These are phyloP conservation scores for Annona cherimola DNA, from an alignment of 164 flowering plant species.

Conservation along the genomic window DNA sequence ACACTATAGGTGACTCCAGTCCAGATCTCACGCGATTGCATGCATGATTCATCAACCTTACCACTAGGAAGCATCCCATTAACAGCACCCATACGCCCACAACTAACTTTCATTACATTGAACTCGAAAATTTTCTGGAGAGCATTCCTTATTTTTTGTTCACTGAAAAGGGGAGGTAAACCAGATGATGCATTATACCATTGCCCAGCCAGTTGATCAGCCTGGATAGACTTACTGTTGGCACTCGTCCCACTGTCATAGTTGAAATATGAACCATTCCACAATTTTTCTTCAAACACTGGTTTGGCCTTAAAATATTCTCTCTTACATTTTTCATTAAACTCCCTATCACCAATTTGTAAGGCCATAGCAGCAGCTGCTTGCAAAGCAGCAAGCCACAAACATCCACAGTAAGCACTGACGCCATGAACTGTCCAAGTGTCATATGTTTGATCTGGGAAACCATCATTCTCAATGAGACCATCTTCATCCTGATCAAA, in stretches of 20 bases:
- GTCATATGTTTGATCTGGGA: constrained; percentile 95
- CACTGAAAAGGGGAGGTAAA: constrained; percentile 74
- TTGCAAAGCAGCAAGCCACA: constrained; percentile 96
- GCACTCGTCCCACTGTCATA: constrained; percentile 91
- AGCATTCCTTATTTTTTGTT: constrained; percentile 52
- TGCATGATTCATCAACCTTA: constrained; percentile 79
- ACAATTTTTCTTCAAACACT: constrained; percentile 65
- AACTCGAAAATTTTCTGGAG: constrained; percentile 71
- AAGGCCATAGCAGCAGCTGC: constrained; percentile 94
- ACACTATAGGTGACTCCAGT: constrained; percentile 84
- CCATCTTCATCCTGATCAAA: constrained; percentile 79
- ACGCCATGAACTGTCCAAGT: constrained; percentile 95
- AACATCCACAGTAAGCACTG: constrained; percentile 91
- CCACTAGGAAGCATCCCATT: constrained; percentile 92
- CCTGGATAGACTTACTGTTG: constrained; percentile 86
- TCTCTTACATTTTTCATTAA: constrained; percentile 57
- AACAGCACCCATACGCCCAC: constrained; percentile 90
- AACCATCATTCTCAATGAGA: constrained; percentile 88
- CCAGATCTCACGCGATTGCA: constrained; percentile 98
- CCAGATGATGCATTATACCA: constrained; percentile 90
- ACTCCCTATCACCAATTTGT: constrained; percentile 58
- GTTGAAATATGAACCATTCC: constrained; percentile 92
- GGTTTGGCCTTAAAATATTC: constrained; percentile 58
- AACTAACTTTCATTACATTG: constrained; percentile 81
- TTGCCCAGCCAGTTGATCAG: constrained; percentile 95